These are phyloP conservation scores for Hypoxylon lenormandii DNA, from an alignment of 495 filamentous ascomycete species.

Conservation along the genomic window DNA sequence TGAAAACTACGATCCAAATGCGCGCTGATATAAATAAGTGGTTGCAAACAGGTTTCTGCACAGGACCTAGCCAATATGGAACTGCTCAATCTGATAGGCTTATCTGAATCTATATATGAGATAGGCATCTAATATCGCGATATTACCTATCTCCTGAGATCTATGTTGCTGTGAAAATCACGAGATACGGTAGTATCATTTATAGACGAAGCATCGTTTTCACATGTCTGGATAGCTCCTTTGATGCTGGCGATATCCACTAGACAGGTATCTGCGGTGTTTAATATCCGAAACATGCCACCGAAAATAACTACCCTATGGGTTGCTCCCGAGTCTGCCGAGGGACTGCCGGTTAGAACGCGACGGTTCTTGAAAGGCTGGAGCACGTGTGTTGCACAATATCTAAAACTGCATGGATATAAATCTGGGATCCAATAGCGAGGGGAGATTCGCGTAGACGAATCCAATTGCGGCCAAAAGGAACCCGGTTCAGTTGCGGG, in stretches of 20 bases:
- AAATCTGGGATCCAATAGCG: constrained; percentile 24
- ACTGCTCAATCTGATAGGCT: constrained; percentile 3
- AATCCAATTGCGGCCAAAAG: constrained; percentile 27
- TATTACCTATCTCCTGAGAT: constrained; percentile 8
- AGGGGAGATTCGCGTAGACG: constrained; percentile 1
- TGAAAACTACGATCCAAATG: too few relatives aligned
- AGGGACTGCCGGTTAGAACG: constrained; percentile 22
- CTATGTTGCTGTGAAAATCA: neutral
- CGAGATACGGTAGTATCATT: neutral
- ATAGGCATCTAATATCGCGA: neutral
- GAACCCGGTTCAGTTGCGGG: constrained; percentile 35
- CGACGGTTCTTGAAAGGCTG: constrained; percentile 18
- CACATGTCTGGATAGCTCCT: constrained; percentile 12
- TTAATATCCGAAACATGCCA: constrained; percentile 26
- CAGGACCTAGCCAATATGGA: constrained; percentile 2
- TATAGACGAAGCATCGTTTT: neutral
- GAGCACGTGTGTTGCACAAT: constrained; percentile 19
- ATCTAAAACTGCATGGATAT: constrained; percentile 5
- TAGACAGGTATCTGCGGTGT: constrained; percentile 15
- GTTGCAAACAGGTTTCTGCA: too few relatives aligned
- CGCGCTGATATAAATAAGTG: too few relatives aligned
- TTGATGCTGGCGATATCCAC: constrained; percentile 1
- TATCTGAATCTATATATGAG: neutral
- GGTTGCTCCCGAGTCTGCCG: constrained; percentile 23
- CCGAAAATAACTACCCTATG: constrained; percentile 15